Evolutionary conservation across 192 early-diverging fungal species (phyloP), one percentile per base, ranked within the genome.

Genomic region (Coemansia sp.): DNA sequence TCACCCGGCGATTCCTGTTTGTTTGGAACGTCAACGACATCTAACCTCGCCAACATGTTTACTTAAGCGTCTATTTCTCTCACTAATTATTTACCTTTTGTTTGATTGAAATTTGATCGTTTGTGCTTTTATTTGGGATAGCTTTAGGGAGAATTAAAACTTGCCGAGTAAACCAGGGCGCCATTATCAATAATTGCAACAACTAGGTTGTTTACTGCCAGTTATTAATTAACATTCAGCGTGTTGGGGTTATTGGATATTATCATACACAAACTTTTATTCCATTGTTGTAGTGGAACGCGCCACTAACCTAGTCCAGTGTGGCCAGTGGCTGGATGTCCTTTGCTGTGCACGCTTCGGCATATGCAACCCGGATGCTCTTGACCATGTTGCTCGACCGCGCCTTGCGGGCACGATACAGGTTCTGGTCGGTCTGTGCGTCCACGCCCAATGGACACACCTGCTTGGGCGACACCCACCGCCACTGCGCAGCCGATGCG

Each of bases 21-120:
- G 77, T 80, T 0, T 80, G 77, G 77, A 80, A 75, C 51, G 41
- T 75, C 56, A 73, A 65, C 49, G 77, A 74, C 10, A 70, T 74
- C 5, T 55, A 55, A 55, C 29, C 23, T 52, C 21, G 1, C 21
- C 32, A 35, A 8, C 32, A 35, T 35, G 32, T 35, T 35, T 35
- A 35, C 6, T 35, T 35, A 35, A 35, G 32, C 32, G 32, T 9
- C 32, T 35, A 35, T 35, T 35, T 35, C 32, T 35, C 32, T 21
- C 21, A 1, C 21, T 21, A 35, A 35, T 8, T 35, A 6, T 35
- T 27, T 27, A 27, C 27, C 5, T 35, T 35, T 35, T 35, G 32
- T 35, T 35, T 35, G 32, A 35, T 35, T 35, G 32, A 35, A 35
- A 35, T 35, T 35, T 21, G 4, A 35, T 35, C 32, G 32, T 35